Evolutionary conservation across 805 yeast genomes (phyloP).

Genomic region (Lipomyces starkeyi): DNA sequence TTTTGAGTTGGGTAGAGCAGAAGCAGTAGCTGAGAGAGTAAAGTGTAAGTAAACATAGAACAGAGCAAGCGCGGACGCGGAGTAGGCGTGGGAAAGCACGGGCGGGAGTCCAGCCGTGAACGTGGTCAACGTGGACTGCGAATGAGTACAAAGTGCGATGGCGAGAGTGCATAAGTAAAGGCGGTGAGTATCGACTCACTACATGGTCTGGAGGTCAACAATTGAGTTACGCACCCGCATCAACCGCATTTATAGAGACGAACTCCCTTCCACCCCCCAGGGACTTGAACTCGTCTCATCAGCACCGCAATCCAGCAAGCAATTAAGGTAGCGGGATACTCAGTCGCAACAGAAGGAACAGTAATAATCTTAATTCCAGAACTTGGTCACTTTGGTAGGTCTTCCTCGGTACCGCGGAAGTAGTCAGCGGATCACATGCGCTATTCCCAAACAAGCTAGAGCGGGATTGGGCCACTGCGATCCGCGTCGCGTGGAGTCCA

Average conservation of each 20-base stretch:
- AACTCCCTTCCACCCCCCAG: too few relatives aligned
- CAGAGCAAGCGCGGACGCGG: background rate
- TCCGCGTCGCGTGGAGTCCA: slow-evolving; percentile 30
- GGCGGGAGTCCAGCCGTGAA: background rate
- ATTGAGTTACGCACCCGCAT: too few relatives aligned
- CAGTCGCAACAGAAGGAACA: too few relatives aligned
- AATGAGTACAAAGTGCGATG: background rate
- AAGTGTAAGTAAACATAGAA: background rate
- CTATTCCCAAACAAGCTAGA: background rate
- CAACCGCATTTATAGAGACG: too few relatives aligned
- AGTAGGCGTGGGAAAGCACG: background rate
- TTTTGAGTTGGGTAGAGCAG: background rate
- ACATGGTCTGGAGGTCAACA: too few relatives aligned
- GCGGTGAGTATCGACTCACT: too few relatives aligned
- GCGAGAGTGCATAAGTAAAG: too few relatives aligned
- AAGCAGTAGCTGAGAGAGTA: background rate
- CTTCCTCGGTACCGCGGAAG: background rate
- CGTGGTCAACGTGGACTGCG: background rate
- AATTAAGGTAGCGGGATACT: too few relatives aligned
- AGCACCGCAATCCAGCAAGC: too few relatives aligned
- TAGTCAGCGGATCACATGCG: slow-evolving; percentile 1
- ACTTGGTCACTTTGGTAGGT: too few relatives aligned
- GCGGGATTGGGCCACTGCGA: slow-evolving; percentile 12
- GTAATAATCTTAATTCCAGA: too few relatives aligned
- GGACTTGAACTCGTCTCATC: too few relatives aligned